These are phyloP conservation scores for Phalaenopsis equestris DNA, from an alignment of 106 monocot species.

Conservation along the genomic window DNA sequence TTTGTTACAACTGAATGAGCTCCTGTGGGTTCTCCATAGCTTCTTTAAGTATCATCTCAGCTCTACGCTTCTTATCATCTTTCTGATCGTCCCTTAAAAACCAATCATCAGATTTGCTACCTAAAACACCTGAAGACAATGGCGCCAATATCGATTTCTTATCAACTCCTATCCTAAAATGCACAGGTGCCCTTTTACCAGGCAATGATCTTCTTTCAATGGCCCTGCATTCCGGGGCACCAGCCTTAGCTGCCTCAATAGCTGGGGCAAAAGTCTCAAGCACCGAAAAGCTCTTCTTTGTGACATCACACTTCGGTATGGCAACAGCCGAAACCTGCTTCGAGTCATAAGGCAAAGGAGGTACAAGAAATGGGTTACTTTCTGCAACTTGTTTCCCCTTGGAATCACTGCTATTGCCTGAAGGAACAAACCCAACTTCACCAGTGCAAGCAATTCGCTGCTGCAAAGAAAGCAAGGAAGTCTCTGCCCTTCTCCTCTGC, in stretches of 20 bases:
- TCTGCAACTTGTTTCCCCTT: slow-evolving; percentile 48
- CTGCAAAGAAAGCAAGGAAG: slow-evolving; percentile 75
- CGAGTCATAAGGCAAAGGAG: slow-evolving; percentile 51
- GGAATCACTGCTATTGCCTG: slow-evolving; percentile 7
- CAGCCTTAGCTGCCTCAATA: slow-evolving; percentile 51
- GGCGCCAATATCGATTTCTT: slow-evolving; percentile 49
- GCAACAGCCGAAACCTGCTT: slow-evolving; percentile 42
- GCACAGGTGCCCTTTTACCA: slow-evolving; percentile 41
- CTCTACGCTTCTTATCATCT: slow-evolving; percentile 93
- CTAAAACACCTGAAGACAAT: slow-evolving; percentile 17
- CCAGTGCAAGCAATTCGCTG: slow-evolving; percentile 32
- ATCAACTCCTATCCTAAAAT: slow-evolving; percentile 63
- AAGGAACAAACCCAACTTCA: slow-evolving; percentile 13
- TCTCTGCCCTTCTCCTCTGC: slow-evolving; percentile 78
- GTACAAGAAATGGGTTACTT: slow-evolving; percentile 61
- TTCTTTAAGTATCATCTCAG: slow-evolving; percentile 78
- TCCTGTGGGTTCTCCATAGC: slow-evolving; percentile 93
- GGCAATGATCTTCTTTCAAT: slow-evolving; percentile 30
- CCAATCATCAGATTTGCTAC: slow-evolving; percentile 28
- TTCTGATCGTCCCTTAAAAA: slow-evolving; percentile 72
- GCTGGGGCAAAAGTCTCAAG: slow-evolving; percentile 64
- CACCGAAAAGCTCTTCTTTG: slow-evolving; percentile 36
- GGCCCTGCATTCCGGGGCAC: slow-evolving; percentile 19
- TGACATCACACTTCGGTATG: slow-evolving; percentile 13
- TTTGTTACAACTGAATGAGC: slow-evolving; percentile 58